A percentile compares a stretch with the other conserved stretches of the same genome.
Conservation (phyloP, 148 eudicot species). For the Arbutus unedo region DNA sequence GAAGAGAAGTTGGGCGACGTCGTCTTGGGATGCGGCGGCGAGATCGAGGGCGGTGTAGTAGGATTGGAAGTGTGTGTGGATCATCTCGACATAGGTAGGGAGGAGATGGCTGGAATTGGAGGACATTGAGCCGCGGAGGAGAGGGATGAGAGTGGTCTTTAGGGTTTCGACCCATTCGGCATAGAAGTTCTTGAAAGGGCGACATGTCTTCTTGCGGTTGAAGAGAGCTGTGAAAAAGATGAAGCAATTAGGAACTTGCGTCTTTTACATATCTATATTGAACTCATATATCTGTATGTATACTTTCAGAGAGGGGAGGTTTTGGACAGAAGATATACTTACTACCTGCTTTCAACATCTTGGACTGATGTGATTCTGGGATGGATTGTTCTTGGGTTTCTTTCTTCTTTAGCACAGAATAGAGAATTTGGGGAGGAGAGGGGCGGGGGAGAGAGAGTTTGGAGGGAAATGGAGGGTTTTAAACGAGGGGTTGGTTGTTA, state of each 20-base stretch:
- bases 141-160: constrained; percentile 55
- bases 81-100: constrained; percentile 44
- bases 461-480: constrained; percentile 17
- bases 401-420: constrained; percentile 11
- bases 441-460: not conserved
- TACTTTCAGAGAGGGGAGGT: not conserved
- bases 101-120: constrained; percentile 45
- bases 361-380: constrained; percentile 7
- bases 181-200: constrained; percentile 63
- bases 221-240: constrained; percentile 28
- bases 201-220: constrained; percentile 39
- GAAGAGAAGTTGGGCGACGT: constrained; percentile 50
- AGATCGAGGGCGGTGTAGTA: constrained; percentile 69
- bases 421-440: not conserved
- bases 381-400: constrained; percentile 8
- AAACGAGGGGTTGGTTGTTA: not conserved
- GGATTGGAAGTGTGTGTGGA: constrained; percentile 61
- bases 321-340: not conserved
- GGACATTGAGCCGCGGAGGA: constrained; percentile 48
- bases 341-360: constrained; percentile 30
- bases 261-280: too few species aligned
- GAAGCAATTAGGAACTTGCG: too few species aligned
- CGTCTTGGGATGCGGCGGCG: constrained; percentile 41
- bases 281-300: not conserved
- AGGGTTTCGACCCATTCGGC: constrained; percentile 58